These are phyloP conservation scores for Mucor racemosus DNA, from an alignment of 371 early-diverging fungal genomes.

Conservation along the genomic window DNA sequence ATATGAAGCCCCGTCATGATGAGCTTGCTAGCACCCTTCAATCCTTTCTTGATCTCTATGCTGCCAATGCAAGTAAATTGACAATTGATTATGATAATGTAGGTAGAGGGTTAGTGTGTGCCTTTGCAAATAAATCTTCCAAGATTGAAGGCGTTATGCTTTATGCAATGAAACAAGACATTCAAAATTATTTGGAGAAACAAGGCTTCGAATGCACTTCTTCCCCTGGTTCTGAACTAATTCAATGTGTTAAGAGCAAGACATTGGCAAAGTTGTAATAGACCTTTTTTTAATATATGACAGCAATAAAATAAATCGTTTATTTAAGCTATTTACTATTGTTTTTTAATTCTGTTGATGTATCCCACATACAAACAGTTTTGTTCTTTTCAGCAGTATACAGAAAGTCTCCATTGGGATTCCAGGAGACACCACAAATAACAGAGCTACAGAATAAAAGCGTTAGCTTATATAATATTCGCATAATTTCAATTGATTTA, in stretches of 20 bases:
- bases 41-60: not conserved
- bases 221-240: not conserved
- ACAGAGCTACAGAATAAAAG: constrained; percentile 41
- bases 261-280: not conserved
- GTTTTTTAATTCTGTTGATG: constrained; percentile 1
- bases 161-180: constrained; percentile 3
- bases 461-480: not conserved
- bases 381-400: constrained; percentile 80
- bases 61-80: not conserved
- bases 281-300: not conserved
- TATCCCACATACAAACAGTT: constrained; percentile 63
- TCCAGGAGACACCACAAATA: constrained; percentile 71
- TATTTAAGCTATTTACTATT: not conserved
- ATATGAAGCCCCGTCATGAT: not conserved
- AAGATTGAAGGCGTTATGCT: constrained; percentile 9
- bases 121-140: not conserved
- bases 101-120: constrained; percentile 6
- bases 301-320: not conserved
- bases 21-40: not conserved
- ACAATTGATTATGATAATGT: constrained; percentile 15
- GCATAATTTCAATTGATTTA: constrained; percentile 19
- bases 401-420: constrained; percentile 58
- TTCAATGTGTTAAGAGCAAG: not conserved
- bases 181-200: not conserved
- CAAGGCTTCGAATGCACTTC: constrained; percentile 1